These are phyloP conservation scores for Verticillium nonalfalfae DNA, from an alignment of 2,329 filamentous ascomycete species.

Conservation along the genomic window DNA sequence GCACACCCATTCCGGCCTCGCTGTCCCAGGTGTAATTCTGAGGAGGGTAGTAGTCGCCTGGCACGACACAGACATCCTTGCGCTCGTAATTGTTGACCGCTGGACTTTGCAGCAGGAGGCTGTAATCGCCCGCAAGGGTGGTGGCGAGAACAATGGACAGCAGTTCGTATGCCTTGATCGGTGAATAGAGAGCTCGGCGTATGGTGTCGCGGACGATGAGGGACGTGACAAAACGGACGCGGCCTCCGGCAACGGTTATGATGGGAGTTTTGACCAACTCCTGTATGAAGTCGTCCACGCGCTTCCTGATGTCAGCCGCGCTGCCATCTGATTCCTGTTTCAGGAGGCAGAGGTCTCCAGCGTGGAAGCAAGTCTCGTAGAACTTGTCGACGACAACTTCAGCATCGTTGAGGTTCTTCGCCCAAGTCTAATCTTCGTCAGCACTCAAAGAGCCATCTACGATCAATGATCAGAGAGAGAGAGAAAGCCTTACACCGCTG, in stretches of 20 bases:
- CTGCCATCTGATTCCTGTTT: slow-evolving; percentile 16
- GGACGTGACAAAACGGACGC: slow-evolving; percentile 20
- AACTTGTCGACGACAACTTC: slow-evolving; percentile 25
- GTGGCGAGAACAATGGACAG: slow-evolving; percentile 13
- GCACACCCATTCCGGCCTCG: slow-evolving; percentile 18
- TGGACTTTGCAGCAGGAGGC: neutral
- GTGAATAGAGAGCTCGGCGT: slow-evolving; percentile 20
- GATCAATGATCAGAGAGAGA: neutral
- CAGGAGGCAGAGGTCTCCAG: slow-evolving; percentile 21
- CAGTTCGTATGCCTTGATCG: slow-evolving; percentile 13
- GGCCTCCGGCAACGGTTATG: slow-evolving; percentile 12
- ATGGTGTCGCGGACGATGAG: slow-evolving; percentile 22
- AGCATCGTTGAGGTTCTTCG: slow-evolving; percentile 28
- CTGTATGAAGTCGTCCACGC: slow-evolving; percentile 23
- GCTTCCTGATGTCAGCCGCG: slow-evolving; percentile 20
- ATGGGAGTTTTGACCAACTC: slow-evolving; percentile 20
- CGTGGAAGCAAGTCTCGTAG: slow-evolving; percentile 27
- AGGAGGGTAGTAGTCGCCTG: neutral
- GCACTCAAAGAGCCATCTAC: neutral
- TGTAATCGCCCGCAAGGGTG: slow-evolving; percentile 21
- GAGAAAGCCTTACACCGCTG: slow-evolving; percentile 17
- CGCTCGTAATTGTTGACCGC: neutral
- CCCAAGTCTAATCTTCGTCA: slow-evolving; percentile 20
- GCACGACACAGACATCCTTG: slow-evolving; percentile 3
- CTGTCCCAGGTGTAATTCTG: neutral